phyloP scores from a whole-genome alignment of 139 green algal genomes.

The Marvania coccoides region DNA sequence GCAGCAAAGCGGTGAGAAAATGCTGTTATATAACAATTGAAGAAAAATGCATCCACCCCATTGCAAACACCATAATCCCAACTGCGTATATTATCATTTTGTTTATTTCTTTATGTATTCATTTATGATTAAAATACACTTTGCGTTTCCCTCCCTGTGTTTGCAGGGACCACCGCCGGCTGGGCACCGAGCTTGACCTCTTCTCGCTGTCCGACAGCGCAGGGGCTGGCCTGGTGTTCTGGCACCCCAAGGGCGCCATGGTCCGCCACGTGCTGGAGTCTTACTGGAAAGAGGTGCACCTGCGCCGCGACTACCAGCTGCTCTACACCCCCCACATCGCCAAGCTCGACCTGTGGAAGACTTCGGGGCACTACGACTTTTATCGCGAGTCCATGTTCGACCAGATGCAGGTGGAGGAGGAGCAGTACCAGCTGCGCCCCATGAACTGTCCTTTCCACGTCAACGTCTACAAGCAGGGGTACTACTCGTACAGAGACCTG shows the following conservation, averaged over 20 bases:
- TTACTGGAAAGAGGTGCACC: slow-evolving; percentile 93
- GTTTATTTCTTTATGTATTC: too few species aligned
- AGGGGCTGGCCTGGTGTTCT: slow-evolving; percentile 91
- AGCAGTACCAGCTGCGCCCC: slow-evolving; percentile 91
- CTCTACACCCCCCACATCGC: slow-evolving; percentile 93
- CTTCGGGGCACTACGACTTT: slow-evolving; percentile 91
- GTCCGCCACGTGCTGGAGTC: slow-evolving; percentile 84
- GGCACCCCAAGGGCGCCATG: slow-evolving; percentile 83
- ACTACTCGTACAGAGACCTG: slow-evolving; percentile 74
- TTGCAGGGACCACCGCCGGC: slow-evolving; percentile 85
- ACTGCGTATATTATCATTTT: too few species aligned
- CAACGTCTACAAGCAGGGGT: slow-evolving; percentile 75
- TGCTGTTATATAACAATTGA: too few species aligned
- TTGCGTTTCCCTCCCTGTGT: too few species aligned
- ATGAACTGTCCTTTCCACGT: slow-evolving; percentile 99
- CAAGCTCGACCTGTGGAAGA: slow-evolving; percentile 94
- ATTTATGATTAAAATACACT: background rate
- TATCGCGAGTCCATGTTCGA: slow-evolving; percentile 97
- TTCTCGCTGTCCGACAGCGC: slow-evolving; percentile 80
- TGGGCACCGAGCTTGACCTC: slow-evolving; percentile 88
- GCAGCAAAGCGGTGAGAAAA: too few species aligned
- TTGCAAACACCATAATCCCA: too few species aligned
- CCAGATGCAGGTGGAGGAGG: slow-evolving; percentile 84
- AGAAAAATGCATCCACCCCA: too few species aligned
- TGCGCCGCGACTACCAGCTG: slow-evolving; percentile 80